Conservation (phyloP, 306 rosid species). For the Corylus avellana region DNA sequence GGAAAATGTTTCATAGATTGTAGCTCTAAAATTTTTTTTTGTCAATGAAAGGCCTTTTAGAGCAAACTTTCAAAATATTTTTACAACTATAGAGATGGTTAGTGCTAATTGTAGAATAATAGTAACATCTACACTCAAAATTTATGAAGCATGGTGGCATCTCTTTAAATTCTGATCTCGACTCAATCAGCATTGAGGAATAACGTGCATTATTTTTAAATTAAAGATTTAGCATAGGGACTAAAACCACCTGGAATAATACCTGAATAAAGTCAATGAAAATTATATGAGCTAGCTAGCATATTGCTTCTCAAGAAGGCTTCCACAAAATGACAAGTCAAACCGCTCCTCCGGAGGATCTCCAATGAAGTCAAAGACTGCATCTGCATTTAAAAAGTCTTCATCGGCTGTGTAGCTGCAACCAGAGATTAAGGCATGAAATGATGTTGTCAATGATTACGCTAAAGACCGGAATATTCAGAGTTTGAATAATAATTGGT, state of each 20-base stretch:
- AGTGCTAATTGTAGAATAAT: neutral
- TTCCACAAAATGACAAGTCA: constrained; percentile 83
- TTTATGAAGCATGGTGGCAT: neutral
- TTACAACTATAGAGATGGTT: neutral
- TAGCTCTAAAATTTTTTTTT: neutral
- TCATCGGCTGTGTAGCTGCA: constrained; percentile 90
- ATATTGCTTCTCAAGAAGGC: constrained; percentile 84
- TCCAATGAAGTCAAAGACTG: constrained; percentile 87
- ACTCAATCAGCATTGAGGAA: neutral
- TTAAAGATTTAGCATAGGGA: neutral
- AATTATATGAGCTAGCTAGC: constrained; percentile 54
- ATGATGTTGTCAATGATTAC: neutral
- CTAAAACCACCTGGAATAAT: neutral
- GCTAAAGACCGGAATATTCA: neutral
- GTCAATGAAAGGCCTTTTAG: neutral
- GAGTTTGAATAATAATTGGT: neutral
- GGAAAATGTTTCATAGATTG: neutral
- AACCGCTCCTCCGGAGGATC: constrained; percentile 94
- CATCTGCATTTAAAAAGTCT: constrained; percentile 85
- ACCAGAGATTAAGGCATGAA: constrained; percentile 10
- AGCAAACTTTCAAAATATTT: neutral
- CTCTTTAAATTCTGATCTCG: neutral
- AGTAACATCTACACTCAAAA: too few species aligned
- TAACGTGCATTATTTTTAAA: neutral
- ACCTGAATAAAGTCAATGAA: neutral